These are phyloP conservation scores for Cyphellophora europaea DNA, from an alignment of 2,329 filamentous ascomycete species.

Conservation along the genomic window DNA sequence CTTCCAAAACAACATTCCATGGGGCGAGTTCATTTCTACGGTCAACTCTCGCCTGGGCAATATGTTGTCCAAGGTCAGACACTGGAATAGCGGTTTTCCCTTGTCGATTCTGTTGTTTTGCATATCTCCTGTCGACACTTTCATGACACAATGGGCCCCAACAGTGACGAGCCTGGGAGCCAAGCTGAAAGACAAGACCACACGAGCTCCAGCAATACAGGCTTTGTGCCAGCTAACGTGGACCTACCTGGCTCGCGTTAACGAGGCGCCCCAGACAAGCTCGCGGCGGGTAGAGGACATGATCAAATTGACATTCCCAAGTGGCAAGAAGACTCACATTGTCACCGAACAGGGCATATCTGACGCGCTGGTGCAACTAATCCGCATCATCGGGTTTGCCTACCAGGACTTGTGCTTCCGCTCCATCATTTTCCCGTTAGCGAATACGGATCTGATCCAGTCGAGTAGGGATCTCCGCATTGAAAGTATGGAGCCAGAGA, in stretches of 20 bases:
- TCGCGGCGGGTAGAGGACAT: conserved; percentile 83
- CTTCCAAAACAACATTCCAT: conserved; percentile 72
- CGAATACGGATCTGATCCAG: conserved; percentile 83
- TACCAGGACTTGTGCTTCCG: conserved; percentile 90
- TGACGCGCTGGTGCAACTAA: conserved; percentile 85
- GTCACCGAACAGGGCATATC: conserved; percentile 76
- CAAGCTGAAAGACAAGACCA: conserved; percentile 73
- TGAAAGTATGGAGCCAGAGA: conserved; percentile 89
- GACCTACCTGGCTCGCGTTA: conserved; percentile 84
- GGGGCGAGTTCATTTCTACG: conserved; percentile 73
- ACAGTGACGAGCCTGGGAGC: conserved; percentile 68
- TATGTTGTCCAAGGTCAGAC: conserved; percentile 82
- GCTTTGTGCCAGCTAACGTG: conserved; percentile 84
- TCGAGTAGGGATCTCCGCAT: conserved; percentile 70
- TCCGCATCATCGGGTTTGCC: conserved; percentile 88
- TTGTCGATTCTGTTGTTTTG: conserved; percentile 80
- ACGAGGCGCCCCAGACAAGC: conserved; percentile 59
- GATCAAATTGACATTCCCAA: conserved; percentile 71
- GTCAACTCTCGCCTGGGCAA: conserved; percentile 71
- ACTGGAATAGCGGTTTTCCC: conserved; percentile 85
- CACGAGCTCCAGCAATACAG: conserved; percentile 71
- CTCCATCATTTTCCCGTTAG: conserved; percentile 84
- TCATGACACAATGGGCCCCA: conserved; percentile 78
- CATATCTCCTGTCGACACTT: conserved; percentile 74
- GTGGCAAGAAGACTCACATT: conserved; percentile 68